Conservation (phyloP, 2,329 filamentous ascomycete genomes). For the Cyclaneusma minus region DNA sequence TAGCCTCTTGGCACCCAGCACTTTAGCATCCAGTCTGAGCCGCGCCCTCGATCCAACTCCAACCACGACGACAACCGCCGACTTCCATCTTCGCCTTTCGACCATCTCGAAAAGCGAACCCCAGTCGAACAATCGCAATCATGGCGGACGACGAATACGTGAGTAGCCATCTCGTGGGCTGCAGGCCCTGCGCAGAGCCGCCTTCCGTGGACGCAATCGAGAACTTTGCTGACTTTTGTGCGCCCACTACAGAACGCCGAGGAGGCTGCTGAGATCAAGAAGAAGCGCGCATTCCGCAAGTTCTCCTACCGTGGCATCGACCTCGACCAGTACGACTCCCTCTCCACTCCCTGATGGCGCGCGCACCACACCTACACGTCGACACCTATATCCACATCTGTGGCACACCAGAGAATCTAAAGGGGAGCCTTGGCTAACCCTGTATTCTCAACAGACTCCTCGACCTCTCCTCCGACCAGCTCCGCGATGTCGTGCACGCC, state of each 20-base stretch:
- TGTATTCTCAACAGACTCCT: constrained; percentile 57
- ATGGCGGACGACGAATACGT: constrained; percentile 74
- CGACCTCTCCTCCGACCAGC: constrained; percentile 95
- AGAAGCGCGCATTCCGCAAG: constrained; percentile 99
- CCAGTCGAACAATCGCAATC: constrained; percentile 31
- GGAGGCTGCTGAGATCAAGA: constrained; percentile 99
- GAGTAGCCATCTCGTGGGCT: constrained; percentile 23
- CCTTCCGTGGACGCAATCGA: constrained; percentile 1
- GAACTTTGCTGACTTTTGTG: constrained; percentile 18
- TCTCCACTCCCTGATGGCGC: constrained; percentile 6
- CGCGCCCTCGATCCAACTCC: too few relatives aligned
- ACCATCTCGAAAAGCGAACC: constrained; percentile 14
- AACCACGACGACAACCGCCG: constrained; percentile 8
- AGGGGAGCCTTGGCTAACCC: constrained; percentile 19
- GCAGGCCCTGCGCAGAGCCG: neutral
- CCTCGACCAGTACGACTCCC: constrained; percentile 79
- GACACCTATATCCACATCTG: constrained; percentile 8
- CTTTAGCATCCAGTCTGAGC: too few relatives aligned
- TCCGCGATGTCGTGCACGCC: constrained; percentile 98
- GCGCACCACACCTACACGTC: constrained; percentile 4
- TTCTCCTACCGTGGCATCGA: constrained; percentile 99
- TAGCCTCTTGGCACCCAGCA: too few relatives aligned
- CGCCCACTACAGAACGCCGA: constrained; percentile 61
- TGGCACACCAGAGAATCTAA: constrained; percentile 15
- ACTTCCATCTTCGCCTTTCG: constrained; percentile 13